Evolutionary conservation across 352 stramenopile species (phyloP).

Genomic region (Phytopythium sindhum): DNA sequence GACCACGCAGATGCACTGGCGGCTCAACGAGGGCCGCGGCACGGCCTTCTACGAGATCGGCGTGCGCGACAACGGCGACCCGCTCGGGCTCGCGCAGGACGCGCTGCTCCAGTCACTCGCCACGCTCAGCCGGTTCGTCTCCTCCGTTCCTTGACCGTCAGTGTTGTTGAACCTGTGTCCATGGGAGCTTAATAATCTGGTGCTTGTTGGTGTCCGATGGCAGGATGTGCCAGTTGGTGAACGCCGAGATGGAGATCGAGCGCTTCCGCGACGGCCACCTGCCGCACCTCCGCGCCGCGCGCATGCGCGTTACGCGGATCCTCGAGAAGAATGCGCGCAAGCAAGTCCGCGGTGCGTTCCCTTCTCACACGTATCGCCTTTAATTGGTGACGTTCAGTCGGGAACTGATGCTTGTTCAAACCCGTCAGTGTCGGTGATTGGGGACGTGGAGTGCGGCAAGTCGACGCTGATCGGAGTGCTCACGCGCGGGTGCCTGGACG

Average conservation of each 20-base stretch:
- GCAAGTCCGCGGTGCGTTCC: conserved; percentile 45
- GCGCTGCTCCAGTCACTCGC: conserved; percentile 68
- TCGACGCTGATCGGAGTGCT: conserved; percentile 89
- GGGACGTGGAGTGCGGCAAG: conserved; percentile 85
- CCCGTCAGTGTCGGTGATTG: conserved; percentile 74
- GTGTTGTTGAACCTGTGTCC: too few species aligned
- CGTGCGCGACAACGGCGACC: conserved; percentile 78
- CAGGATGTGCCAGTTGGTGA: conserved; percentile 76
- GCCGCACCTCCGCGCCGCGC: conserved; percentile 30
- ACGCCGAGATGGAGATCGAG: conserved; percentile 64
- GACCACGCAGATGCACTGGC: conserved; percentile 89
- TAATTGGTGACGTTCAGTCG: too few species aligned
- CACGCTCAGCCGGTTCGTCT: conserved; percentile 48
- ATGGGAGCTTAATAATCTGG: neutral
- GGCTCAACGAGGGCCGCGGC: conserved; percentile 85
- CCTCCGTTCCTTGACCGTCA: neutral
- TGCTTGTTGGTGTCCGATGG: neutral
- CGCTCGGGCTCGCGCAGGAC: conserved; percentile 61
- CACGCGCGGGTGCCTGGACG: conserved; percentile 77
- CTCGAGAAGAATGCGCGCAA: conserved; percentile 52
- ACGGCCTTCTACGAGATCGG: conserved; percentile 87
- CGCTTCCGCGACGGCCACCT: conserved; percentile 45
- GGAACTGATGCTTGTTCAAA: neutral
- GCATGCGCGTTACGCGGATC: conserved; percentile 49
- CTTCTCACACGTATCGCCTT: neutral